Evolutionary conservation across 139 green algal genomes (phyloP), one percentile per base, ranked within the genome.

Genomic region (Desmodesmus armatus): DNA sequence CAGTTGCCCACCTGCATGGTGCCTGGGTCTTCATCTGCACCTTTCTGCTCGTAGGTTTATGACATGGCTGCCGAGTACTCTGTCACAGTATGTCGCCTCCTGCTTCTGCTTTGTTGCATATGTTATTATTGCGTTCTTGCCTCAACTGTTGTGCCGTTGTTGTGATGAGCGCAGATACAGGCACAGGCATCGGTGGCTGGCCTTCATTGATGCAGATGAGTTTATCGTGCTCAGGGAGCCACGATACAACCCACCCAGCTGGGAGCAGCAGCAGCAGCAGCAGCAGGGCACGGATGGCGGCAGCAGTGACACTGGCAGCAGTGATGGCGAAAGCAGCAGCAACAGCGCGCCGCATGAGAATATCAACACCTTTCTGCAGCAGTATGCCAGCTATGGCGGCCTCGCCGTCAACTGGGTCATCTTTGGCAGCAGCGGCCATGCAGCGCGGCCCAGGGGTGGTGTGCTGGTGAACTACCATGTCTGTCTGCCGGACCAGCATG

Each of bases 171-270:
- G n/a, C n/a, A n/a, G n/a, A n/a, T 21, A 58, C 41, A 62, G 44
- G 49, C 75, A 82, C 58, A 55, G 55, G 43, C 80, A 89, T 69
- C 40, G 81, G 3, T 93, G 86, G 75, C 88, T 93, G 55, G 88
- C 83, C 6, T 93, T 93, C 66, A 92, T 93, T 3, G 90, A 93
- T 66, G 81, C 77, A 2, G 90, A 93, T 39, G 90, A 93, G 73
- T 93, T 91, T 77, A 65, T 93, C 19, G 49, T 93, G 27, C 51
- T 92, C 49, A n/a, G n/a, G n/a, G n/a, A n/a, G n/a, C n/a, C n/a
- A n/a, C n/a, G 29, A 55, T 27, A 5, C 49, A 9, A 43, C 35
- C 69, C 15, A 21, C 67, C 47, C 6, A 13, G 25, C 51, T 41
- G 72, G 85, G 66, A 77, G 87, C 39, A 83, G 47, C 2, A 47